Base-by-base conservation (phyloP, 345 rosid genomes). In the Heritiera fomes region DNA sequence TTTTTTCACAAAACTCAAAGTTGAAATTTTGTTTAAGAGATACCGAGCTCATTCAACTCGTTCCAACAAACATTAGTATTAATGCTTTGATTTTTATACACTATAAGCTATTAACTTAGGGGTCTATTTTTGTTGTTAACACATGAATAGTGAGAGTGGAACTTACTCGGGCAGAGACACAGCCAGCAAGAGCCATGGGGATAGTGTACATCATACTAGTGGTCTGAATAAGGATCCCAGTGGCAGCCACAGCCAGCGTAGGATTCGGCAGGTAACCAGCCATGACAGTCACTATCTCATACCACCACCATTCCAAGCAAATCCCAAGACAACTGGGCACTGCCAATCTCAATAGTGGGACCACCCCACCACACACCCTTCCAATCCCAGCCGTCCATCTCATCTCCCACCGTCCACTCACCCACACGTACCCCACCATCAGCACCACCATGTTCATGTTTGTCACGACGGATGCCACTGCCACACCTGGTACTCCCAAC, bases 281-380 rank as follows among this genome's bases (percentile, higher is more conserved):
- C 87, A 96, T 75, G 32, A 96, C 86, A 3, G 82, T 96, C 87
- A 96, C 93, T 14, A 96, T 92, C 93, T 96, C 98, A 52, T 96
- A 96, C 99, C 99, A 94, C 99, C 98, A 96, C 99, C 99, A 96
- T 88, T 96, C 99, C 77, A 94, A 83, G 86, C 99, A 96, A 67
- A 95, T 95, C 82, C 97, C 97, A 59, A 92, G 81, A 81, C 99
- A 95, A 62, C 99, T 95, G 17, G 99, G 99, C 76, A 95, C 87
- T 38, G 99, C 98, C 89, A 95, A 82, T 80, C 75, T 87, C 95
- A 92, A 79, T 46, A 95, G 79, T 58, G 93, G 87, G 58, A 91
- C 97, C 71, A 95, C 64, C 79, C 97, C 99, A 52, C 86, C 86
- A 53, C 89, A 80, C 30, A 85, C 83, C 47, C 80, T 87, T 14